Percentiles rank a stretch among this genome's conserved stretches.
Conservation (phyloP, 805 yeast genomes). For the Yamadazyma kitorensis region DNA sequence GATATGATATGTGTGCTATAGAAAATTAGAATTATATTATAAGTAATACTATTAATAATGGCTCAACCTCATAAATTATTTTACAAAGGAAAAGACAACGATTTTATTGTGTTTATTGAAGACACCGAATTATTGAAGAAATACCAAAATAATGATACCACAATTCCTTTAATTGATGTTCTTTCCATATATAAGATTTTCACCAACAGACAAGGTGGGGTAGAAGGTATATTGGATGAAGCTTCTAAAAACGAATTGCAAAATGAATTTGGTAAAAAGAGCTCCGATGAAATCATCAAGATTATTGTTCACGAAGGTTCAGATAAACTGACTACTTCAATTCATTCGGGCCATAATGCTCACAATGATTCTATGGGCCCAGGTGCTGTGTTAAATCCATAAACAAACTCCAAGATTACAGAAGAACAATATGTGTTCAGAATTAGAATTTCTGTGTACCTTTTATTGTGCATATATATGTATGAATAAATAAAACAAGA, state of each 20-base stretch:
- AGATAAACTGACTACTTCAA: conserved; percentile 29
- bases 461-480: not conserved
- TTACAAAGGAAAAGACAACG: conserved; percentile 62
- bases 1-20: too few species aligned
- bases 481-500: conserved; percentile 1
- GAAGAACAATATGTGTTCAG: not conserved
- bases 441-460: conserved; percentile 1
- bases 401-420: conserved; percentile 2
- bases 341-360: conserved; percentile 25
- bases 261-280: conserved; percentile 65
- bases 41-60: conserved; percentile 11
- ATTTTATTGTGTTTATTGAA: conserved; percentile 65
- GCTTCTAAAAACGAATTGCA: conserved; percentile 66
- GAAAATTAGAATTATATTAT: too few species aligned
- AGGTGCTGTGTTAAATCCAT: conserved; percentile 6
- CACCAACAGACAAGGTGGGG: conserved; percentile 60
- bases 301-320: conserved; percentile 60
- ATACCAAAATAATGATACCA: conserved; percentile 49
- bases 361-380: conserved; percentile 44
- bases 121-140: conserved; percentile 46
- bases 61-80: conserved; percentile 45
- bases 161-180: conserved; percentile 58
- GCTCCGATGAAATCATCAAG: conserved; percentile 55
- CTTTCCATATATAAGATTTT: conserved; percentile 67
- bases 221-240: conserved; percentile 67